Percentiles rank a stretch among this genome's conserved stretches.
These are phyloP conservation scores for Suhomyces wounanorum DNA, from an alignment of 1,139 yeast genomes.

Conservation along the genomic window DNA sequence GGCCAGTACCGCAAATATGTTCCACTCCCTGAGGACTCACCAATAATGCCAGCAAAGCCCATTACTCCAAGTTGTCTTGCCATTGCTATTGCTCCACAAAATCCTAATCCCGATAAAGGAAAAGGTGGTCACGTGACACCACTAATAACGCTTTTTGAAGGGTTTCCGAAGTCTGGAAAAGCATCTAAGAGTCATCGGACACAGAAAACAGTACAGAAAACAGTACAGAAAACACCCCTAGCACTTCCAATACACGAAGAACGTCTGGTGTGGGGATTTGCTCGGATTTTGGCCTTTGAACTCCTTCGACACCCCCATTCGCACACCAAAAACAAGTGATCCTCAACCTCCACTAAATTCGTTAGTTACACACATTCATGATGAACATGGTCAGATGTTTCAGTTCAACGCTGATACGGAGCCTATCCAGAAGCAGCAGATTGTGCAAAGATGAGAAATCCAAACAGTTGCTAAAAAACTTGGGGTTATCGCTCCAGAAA, in stretches of 20 bases:
- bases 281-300: not conserved
- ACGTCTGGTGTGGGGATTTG: not conserved
- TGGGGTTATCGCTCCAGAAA: constrained; percentile 33
- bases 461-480: constrained; percentile 29
- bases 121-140: not conserved
- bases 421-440: constrained; percentile 5
- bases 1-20: too few species aligned
- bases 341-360: not conserved
- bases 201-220: not conserved
- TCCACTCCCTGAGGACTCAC: too few species aligned
- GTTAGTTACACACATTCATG: not conserved
- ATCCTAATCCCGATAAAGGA: not conserved
- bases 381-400: constrained; percentile 9
- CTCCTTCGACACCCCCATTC: constrained; percentile 1
- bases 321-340: constrained; percentile 12
- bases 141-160: not conserved
- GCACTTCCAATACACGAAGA: not conserved
- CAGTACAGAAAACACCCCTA: too few species aligned
- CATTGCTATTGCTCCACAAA: not conserved
- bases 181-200: not conserved
- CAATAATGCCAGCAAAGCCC: too few species aligned
- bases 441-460: constrained; percentile 27
- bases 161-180: not conserved
- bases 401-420: constrained; percentile 2
- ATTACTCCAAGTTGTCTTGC: too few species aligned